Conservation (phyloP, 108 stramenopile genomes). For the Conticribra weissflogii region DNA sequence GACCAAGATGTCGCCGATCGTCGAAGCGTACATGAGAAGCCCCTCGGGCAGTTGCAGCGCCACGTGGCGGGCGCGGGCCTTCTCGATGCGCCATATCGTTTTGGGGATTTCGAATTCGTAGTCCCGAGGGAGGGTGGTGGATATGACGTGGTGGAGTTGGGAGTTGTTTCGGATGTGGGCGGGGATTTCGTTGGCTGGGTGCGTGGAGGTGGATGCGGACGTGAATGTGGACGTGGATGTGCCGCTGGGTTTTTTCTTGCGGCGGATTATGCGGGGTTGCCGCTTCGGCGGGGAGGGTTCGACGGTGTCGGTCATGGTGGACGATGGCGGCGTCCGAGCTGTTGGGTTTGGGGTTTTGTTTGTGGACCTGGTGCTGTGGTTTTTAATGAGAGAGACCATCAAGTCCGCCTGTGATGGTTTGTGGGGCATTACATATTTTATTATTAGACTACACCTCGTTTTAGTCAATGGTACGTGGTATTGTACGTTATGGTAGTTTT, state of each 20-base stretch:
- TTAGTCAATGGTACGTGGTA: too few species aligned
- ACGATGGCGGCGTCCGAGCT: too few species aligned
- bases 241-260: slow-evolving; percentile 10
- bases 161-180: slow-evolving; percentile 35
- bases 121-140: slow-evolving; percentile 69
- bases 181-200: slow-evolving; percentile 15
- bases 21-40: slow-evolving; percentile 93
- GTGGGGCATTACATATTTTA: too few species aligned
- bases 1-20: slow-evolving; percentile 91
- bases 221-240: too few species aligned
- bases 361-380: too few species aligned
- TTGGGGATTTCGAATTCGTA: slow-evolving; percentile 91
- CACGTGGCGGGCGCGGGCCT: slow-evolving; percentile 60
- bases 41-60: slow-evolving; percentile 99
- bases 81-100: slow-evolving; percentile 82
- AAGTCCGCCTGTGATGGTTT: too few species aligned
- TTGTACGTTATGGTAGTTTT: too few species aligned
- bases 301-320: neutral
- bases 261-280: slow-evolving; percentile 25
- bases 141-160: slow-evolving; percentile 41
- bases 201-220: neutral
- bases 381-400: too few species aligned
- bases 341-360: neutral
- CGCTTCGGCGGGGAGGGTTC: too few species aligned
- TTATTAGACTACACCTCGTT: too few species aligned